These are phyloP conservation scores for Adenanthera pavonina DNA, from an alignment of 306 rosid genomes.

Conservation along the genomic window DNA sequence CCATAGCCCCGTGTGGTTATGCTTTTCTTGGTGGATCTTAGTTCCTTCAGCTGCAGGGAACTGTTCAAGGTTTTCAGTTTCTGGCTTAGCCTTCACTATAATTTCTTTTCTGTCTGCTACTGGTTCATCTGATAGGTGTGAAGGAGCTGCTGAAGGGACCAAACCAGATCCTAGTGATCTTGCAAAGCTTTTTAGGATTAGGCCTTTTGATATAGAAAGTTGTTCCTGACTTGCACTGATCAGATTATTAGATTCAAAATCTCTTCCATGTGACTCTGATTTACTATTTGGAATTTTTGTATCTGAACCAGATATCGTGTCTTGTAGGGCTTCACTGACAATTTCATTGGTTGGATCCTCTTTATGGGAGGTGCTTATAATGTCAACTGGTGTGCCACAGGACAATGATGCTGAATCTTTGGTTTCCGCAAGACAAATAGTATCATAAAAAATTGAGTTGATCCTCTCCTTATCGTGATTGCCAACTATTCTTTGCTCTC, in stretches of 20 bases:
- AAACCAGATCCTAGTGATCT: conserved; percentile 45
- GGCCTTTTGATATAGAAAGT: conserved; percentile 36
- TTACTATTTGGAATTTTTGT: conserved; percentile 39
- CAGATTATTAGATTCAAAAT: conserved; percentile 39
- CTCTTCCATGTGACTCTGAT: conserved; percentile 36
- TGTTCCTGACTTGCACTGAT: conserved; percentile 37
- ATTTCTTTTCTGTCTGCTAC: conserved; percentile 38
- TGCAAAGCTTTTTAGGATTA: conserved; percentile 44
- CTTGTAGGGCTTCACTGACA: conserved; percentile 42
- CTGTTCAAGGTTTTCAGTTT: conserved; percentile 28
- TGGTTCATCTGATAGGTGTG: conserved; percentile 29
- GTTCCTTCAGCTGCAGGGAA: conserved; percentile 40
- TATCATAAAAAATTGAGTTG: conserved; percentile 16
- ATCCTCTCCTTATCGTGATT: conserved; percentile 36
- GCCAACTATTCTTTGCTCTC: conserved; percentile 31
- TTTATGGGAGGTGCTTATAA: conserved; percentile 40
- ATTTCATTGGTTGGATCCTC: conserved; percentile 45
- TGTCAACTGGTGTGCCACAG: conserved; percentile 40
- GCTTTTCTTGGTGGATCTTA: conserved; percentile 45
- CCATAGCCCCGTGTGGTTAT: conserved; percentile 67
- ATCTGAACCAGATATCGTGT: conserved; percentile 26
- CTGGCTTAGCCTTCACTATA: conserved; percentile 33
- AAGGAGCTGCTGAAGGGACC: conserved; percentile 49
- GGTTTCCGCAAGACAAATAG: conserved; percentile 38
- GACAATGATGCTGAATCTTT: conserved; percentile 39